Evolutionary conservation across 116 monocot genomes (phyloP).

Genomic region (Zostera marina): DNA sequence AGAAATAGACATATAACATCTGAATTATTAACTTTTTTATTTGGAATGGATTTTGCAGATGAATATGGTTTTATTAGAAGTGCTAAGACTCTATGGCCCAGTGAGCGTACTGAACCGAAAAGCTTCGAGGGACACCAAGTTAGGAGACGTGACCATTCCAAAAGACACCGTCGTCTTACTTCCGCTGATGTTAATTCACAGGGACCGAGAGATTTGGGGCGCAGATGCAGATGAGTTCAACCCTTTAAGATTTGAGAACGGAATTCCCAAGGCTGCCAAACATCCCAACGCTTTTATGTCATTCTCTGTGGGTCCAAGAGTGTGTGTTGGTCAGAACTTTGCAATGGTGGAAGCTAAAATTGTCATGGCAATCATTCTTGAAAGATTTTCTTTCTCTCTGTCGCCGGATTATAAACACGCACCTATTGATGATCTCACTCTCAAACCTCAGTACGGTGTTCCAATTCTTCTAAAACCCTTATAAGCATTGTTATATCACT

Average conservation of each 20-base stretch:
- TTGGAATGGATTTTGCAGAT: conserved; percentile 16
- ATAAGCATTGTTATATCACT: too few relatives aligned
- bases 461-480: not conserved
- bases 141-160: conserved; percentile 35
- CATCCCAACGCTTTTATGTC: conserved; percentile 38
- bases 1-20: not conserved
- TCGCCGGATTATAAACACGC: conserved; percentile 43
- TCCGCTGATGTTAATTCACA: conserved; percentile 17
- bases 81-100: conserved; percentile 45
- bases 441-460: conserved; percentile 29
- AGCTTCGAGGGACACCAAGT: conserved; percentile 30
- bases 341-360: conserved; percentile 65
- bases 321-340: conserved; percentile 56
- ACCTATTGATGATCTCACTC: conserved; percentile 16
- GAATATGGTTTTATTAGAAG: conserved; percentile 64
- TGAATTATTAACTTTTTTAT: not conserved
- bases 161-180: conserved; percentile 48
- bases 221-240: conserved; percentile 42
- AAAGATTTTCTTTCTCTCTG: conserved; percentile 33
- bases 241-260: conserved; percentile 30
- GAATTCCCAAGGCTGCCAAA: conserved; percentile 9
- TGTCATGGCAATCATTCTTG: conserved; percentile 39
- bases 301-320: conserved; percentile 44
- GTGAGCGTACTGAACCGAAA: conserved; percentile 28
- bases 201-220: conserved; percentile 48